Percentiles rank a stretch among this genome's conserved stretches.
Conservation (phyloP, 2,329 filamentous ascomycete genomes). For the Zalaria sp. region DNA sequence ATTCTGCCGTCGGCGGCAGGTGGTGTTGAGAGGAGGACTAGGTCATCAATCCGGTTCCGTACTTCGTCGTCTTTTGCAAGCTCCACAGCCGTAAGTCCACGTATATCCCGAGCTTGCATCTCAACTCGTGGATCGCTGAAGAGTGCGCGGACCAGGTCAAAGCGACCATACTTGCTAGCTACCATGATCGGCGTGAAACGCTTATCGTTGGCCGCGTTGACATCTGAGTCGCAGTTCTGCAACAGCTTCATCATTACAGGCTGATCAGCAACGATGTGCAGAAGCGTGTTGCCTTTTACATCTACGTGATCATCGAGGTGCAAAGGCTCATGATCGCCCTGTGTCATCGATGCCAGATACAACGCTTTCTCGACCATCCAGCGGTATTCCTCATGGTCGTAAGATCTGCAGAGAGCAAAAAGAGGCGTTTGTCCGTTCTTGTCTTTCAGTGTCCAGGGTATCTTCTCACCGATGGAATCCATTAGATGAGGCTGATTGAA, state of each 20-base stretch:
- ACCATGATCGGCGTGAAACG: conserved; percentile 94
- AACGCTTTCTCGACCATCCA: conserved; percentile 78
- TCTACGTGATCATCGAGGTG: conserved; percentile 91
- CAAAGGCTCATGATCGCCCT: conserved; percentile 65
- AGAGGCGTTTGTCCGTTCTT: conserved; percentile 97
- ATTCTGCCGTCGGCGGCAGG: conserved; percentile 64
- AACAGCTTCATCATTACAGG: conserved; percentile 63
- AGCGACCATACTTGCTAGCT: conserved; percentile 91
- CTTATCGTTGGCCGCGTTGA: conserved; percentile 90
- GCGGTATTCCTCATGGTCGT: conserved; percentile 79
- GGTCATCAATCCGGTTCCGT: conserved; percentile 87
- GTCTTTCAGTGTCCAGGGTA: conserved; percentile 84
- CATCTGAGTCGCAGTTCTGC: conserved; percentile 79
- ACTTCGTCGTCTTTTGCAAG: conserved; percentile 97
- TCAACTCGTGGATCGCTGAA: conserved; percentile 85
- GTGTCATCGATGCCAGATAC: conserved; percentile 55
- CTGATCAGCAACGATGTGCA: conserved; percentile 90
- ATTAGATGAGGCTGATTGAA: conserved; percentile 84
- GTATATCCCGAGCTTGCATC: conserved; percentile 64
- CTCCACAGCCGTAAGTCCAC: conserved; percentile 87
- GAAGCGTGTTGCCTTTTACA: conserved; percentile 77
- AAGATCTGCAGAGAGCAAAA: conserved; percentile 87
- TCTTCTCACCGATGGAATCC: conserved; percentile 54
- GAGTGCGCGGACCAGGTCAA: conserved; percentile 80
- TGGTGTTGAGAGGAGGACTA: conserved; percentile 66